Evolutionary conservation across 2,329 filamentous ascomycete species (phyloP).

Genomic region (Onygenales sp.): DNA sequence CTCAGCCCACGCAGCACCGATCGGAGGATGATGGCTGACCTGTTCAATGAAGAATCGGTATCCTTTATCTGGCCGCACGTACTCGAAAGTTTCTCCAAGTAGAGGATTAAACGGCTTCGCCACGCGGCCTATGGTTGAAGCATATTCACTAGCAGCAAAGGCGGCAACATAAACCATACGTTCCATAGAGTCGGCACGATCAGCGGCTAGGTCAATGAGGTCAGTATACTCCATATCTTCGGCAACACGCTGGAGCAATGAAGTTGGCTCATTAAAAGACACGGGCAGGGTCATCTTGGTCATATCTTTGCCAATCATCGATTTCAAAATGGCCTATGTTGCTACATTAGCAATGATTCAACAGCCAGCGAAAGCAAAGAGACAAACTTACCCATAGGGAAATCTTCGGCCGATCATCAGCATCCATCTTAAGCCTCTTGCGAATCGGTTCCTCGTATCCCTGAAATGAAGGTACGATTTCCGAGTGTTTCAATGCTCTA

Average conservation of each 20-base stretch:
- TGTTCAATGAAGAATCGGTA: conserved; percentile 99
- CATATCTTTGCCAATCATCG: conserved; percentile 99
- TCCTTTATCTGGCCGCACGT: conserved; percentile 88
- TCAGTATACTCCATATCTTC: conserved; percentile 99
- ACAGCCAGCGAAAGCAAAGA: neutral
- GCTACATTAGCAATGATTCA: neutral
- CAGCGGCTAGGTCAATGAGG: conserved; percentile 78
- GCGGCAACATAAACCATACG: conserved; percentile 89
- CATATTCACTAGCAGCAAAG: conserved; percentile 93
- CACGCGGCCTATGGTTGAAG: conserved; percentile 90
- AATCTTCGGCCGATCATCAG: conserved; percentile 85
- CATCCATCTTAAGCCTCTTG: conserved; percentile 73
- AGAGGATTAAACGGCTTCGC: conserved; percentile 98
- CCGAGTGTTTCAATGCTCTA: conserved; percentile 42
- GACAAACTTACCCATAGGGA: conserved; percentile 73
- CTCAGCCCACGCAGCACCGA: conserved; percentile 89
- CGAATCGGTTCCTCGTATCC: conserved; percentile 89
- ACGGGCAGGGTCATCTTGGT: conserved; percentile 98
- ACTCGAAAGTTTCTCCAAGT: conserved; percentile 93
- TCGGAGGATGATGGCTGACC: conserved; percentile 91
- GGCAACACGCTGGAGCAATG: conserved; percentile 82
- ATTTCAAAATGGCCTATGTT: conserved; percentile 80
- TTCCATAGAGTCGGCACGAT: conserved; percentile 77
- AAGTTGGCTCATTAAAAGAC: conserved; percentile 97
- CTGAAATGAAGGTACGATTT: conserved; percentile 69